Percentiles rank a stretch among this genome's conserved stretches.
Conservation (phyloP, 768 basidiomycete genomes). For the Paxillus involutus region DNA sequence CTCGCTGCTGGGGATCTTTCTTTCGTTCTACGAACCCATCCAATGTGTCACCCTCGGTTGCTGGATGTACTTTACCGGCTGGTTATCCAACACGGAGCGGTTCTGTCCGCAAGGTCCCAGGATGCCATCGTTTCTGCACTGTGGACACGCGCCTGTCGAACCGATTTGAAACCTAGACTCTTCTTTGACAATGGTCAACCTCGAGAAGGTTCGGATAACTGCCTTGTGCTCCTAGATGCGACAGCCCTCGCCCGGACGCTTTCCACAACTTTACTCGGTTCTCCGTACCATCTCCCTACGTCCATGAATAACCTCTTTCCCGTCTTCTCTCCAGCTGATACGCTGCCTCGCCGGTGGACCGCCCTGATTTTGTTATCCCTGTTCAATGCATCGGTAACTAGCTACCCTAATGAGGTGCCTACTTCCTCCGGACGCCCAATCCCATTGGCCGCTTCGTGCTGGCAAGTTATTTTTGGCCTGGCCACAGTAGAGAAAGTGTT, state of each 20-base stretch:
- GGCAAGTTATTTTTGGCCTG: slow-evolving; percentile 45
- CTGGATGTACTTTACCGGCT: slow-evolving; percentile 43
- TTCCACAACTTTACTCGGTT: slow-evolving; percentile 11
- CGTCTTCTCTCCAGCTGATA: slow-evolving; percentile 29
- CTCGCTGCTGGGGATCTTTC: slow-evolving; percentile 36
- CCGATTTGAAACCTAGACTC: neutral
- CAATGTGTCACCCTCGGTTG: slow-evolving; percentile 35
- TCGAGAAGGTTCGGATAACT: neutral
- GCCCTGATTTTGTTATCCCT: slow-evolving; percentile 41
- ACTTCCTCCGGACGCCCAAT: slow-evolving; percentile 1
- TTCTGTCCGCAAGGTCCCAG: slow-evolving; percentile 29
- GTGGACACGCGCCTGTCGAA: slow-evolving; percentile 30
- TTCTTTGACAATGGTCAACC: neutral
- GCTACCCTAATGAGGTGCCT: neutral
- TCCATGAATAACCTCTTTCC: slow-evolving; percentile 6
- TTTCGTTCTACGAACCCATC: slow-evolving; percentile 32
- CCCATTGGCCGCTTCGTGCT: slow-evolving; percentile 19
- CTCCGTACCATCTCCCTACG: neutral
- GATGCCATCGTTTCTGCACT: slow-evolving; percentile 36
- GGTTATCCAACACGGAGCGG: slow-evolving; percentile 27
- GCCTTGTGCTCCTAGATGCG: neutral
- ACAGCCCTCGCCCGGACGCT: slow-evolving; percentile 14
- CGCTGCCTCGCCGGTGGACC: slow-evolving; percentile 41
- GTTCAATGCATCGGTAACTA: slow-evolving; percentile 11
- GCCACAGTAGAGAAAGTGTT: slow-evolving; percentile 36